Percentiles rank a stretch among this genome's conserved stretches.
phyloP scores from a whole-genome alignment of 179 eudicot species.

The Silene vulgaris region DNA sequence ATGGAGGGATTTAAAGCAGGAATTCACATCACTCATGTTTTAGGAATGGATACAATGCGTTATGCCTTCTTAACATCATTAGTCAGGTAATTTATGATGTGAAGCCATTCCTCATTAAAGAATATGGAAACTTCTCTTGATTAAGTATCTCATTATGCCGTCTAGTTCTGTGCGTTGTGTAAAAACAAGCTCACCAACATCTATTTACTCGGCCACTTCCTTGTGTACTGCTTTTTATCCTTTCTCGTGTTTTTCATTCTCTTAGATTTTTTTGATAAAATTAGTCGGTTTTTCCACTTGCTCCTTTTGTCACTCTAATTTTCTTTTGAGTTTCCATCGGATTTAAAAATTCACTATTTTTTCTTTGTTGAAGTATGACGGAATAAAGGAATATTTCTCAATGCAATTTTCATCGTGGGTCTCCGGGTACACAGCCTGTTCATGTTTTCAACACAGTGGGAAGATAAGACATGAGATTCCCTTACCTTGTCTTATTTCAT shows the following conservation, averaged over 20 bases:
- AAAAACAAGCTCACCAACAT: not conserved
- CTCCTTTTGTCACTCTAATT: not conserved
- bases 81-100: constrained; percentile 52
- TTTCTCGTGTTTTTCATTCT: not conserved
- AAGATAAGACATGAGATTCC: not conserved
- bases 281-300: not conserved
- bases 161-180: not conserved
- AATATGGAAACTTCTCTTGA: not conserved
- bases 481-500: not conserved
- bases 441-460: not conserved
- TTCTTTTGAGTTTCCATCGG: not conserved
- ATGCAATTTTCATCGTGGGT: not conserved
- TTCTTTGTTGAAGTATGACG: not conserved
- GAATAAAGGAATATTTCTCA: not conserved
- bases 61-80: constrained; percentile 90
- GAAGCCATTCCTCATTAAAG: not conserved
- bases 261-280: not conserved
- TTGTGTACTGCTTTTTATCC: not conserved
- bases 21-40: constrained; percentile 81
- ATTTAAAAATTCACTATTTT: not conserved
- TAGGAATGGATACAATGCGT: constrained; percentile 99
- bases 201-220: not conserved
- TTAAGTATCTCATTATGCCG: not conserved
- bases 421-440: not conserved
- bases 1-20: constrained; percentile 98